A percentile compares a stretch with the other conserved stretches of the same genome.
Evolutionary conservation across 805 yeast species (phyloP).

Genomic region (Suhomyces vadensis): DNA sequence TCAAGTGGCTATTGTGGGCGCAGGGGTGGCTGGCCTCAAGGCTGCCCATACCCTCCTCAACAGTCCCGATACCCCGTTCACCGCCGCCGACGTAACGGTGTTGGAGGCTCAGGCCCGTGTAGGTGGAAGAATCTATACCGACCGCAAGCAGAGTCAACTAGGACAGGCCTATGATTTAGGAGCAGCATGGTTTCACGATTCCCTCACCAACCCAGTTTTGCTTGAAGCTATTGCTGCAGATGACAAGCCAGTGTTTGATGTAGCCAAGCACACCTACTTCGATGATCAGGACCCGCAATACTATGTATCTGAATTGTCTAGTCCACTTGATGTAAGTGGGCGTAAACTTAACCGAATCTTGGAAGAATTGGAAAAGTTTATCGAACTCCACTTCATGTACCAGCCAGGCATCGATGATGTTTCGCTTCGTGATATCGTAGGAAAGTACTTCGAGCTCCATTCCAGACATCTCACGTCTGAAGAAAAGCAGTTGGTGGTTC

Average conservation of each 20-base stretch:
- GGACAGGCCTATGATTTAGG: slow-evolving; percentile 66
- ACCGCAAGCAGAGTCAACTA: slow-evolving; percentile 14
- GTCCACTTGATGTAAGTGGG: slow-evolving; percentile 31
- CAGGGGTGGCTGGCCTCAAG: slow-evolving; percentile 27
- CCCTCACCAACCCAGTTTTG: slow-evolving; percentile 56
- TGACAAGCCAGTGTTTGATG: slow-evolving; percentile 17
- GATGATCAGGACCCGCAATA: slow-evolving; percentile 45
- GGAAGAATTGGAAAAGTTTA: slow-evolving; percentile 58
- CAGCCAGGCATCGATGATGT: slow-evolving; percentile 50
- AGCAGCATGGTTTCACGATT: slow-evolving; percentile 91
- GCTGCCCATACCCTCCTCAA: slow-evolving; percentile 27
- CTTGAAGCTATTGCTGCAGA: slow-evolving; percentile 19
- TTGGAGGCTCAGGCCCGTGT: slow-evolving; percentile 26
- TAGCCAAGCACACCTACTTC: slow-evolving; percentile 38
- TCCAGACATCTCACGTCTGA: slow-evolving; percentile 48
- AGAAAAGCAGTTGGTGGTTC: slow-evolving; percentile 54
- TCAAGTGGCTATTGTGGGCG: slow-evolving; percentile 20
- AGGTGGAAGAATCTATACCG: slow-evolving; percentile 27
- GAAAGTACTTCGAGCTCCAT: slow-evolving; percentile 47
- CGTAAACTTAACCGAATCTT: slow-evolving; percentile 36
- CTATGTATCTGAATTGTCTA: slow-evolving; percentile 30
- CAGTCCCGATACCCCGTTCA: slow-evolving; percentile 15
- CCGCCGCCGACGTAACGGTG: slow-evolving; percentile 16
- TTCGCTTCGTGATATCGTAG: slow-evolving; percentile 51
- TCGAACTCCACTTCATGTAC: slow-evolving; percentile 57